These are phyloP conservation scores for Nicotiana tabacum DNA, from an alignment of 257 asterid species.

Conservation along the genomic window DNA sequence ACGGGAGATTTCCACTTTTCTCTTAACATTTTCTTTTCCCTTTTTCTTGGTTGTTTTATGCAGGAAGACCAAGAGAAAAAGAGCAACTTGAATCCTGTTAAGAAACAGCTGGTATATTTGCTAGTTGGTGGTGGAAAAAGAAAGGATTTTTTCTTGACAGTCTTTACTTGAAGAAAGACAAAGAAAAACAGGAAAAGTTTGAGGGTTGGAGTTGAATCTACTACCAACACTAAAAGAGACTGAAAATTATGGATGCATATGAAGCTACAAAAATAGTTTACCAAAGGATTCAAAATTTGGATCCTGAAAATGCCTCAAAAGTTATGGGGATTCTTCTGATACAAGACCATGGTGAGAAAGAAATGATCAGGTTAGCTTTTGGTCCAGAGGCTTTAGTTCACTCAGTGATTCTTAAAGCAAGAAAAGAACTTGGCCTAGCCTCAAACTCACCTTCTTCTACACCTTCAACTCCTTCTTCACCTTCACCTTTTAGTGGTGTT, in stretches of 20 bases:
- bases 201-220: conserved; percentile 47
- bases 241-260: conserved; percentile 51
- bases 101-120: not conserved
- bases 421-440: conserved; percentile 40
- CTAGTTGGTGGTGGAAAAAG: not conserved
- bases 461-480: conserved; percentile 31
- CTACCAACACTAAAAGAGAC: conserved; percentile 28
- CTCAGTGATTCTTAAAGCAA: conserved; percentile 48
- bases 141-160: not conserved
- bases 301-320: conserved; percentile 70
- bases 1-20: conserved; percentile 3
- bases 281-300: conserved; percentile 55
- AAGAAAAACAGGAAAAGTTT: not conserved
- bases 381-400: conserved; percentile 58
- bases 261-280: conserved; percentile 79
- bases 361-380: conserved; percentile 69
- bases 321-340: conserved; percentile 66
- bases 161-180: not conserved
- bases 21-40: not conserved
- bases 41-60: not conserved
- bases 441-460: conserved; percentile 29
- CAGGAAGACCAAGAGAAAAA: conserved; percentile 4
- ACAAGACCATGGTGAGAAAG: conserved; percentile 80
- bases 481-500: conserved; percentile 17
- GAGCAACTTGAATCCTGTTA: not conserved